Base-by-base conservation (phyloP, 2,329 filamentous ascomycete species). In the Neopestalotiopsis clavispora region DNA sequence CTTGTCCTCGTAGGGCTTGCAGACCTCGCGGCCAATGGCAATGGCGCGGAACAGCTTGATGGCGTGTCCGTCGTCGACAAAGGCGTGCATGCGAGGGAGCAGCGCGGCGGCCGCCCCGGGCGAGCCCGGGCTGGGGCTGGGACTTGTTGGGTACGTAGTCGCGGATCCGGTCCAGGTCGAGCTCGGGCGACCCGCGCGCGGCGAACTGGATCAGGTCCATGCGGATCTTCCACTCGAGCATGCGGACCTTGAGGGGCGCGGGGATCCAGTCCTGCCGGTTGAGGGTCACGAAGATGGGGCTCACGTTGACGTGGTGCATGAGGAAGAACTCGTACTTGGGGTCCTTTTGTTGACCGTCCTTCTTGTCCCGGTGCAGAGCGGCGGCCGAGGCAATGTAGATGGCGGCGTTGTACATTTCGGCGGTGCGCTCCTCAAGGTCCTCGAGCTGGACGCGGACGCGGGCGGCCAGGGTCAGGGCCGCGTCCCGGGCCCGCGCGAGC, bases 171-270 rank as follows among this genome's bases (percentile, higher is more conserved):
- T 90, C 84, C 0, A 89, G 68, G 0, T 86, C 80, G 0, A 95
- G 85, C 0, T 85, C 79, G 0, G 94, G 91, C 1, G 85, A 86
- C 3, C 86, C 87, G 10, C 92, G 86, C 1, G 91, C 92, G 0
- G 91, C 87, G 77, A 97, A 97, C 80, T 94, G 84, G 5, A 90
- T 76, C 5, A 97, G 82, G 76, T 96, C 93, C 73, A 90, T 80
- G 57, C 94, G 89, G 64, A 91, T 92, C 79, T 97, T 97, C 88
- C 90, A 95, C 79, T 96, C 92, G 7, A 97, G 83, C 0, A 97
- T 81, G 5, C 93, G 89, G 13, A 85, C 83, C 76, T 95, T 95
- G 62, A 84, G 83, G 7, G 84, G 82, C 0, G 80, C 76, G 0
- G 89, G 84, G 58, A 94, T 84, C 87, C 88, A 96, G 49, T 84